Percentiles rank a stretch among this genome's conserved stretches.
phyloP scores from a whole-genome alignment of 192 early-diverging fungal genomes.

The Lunasporangiospora selenospora region DNA sequence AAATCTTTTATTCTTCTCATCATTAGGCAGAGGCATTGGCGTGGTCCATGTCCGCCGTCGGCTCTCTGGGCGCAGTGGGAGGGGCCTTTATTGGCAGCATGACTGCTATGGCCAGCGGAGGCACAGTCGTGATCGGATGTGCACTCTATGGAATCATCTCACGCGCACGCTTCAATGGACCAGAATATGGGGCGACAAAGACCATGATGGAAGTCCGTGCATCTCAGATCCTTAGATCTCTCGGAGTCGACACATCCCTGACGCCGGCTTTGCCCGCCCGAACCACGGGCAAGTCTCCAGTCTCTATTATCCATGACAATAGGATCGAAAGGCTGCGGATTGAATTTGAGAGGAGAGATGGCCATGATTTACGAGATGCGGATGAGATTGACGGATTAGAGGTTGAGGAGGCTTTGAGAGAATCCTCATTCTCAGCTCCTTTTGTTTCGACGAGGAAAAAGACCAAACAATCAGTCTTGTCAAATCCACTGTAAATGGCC shows the following conservation, averaged over 20 bases:
- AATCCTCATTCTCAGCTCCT: conserved; percentile 16
- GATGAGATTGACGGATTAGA: conserved; percentile 37
- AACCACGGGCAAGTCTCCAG: neutral
- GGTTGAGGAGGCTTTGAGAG: conserved; percentile 19
- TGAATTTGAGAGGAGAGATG: conserved; percentile 38
- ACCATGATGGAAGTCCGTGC: conserved; percentile 36
- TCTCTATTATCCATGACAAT: conserved; percentile 5
- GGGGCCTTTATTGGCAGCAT: conserved; percentile 51
- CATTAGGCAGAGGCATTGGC: conserved; percentile 32
- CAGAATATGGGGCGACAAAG: conserved; percentile 38
- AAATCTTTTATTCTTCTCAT: too few species aligned
- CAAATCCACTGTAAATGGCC: too few species aligned
- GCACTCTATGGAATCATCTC: conserved; percentile 34
- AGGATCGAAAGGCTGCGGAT: conserved; percentile 21
- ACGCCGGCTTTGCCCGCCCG: neutral
- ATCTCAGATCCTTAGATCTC: conserved; percentile 14
- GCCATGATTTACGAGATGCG: conserved; percentile 27
- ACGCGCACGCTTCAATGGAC: conserved; percentile 40
- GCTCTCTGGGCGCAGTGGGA: conserved; percentile 52
- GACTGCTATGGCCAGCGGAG: conserved; percentile 49
- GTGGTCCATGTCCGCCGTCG: conserved; percentile 56
- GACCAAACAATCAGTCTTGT: too few species aligned
- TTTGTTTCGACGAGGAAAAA: conserved; percentile 6
- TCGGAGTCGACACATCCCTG: conserved; percentile 17
- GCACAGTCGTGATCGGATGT: conserved; percentile 47